Conservation (phyloP, 768 basidiomycete species). For the Gymnopilus junonius region DNA sequence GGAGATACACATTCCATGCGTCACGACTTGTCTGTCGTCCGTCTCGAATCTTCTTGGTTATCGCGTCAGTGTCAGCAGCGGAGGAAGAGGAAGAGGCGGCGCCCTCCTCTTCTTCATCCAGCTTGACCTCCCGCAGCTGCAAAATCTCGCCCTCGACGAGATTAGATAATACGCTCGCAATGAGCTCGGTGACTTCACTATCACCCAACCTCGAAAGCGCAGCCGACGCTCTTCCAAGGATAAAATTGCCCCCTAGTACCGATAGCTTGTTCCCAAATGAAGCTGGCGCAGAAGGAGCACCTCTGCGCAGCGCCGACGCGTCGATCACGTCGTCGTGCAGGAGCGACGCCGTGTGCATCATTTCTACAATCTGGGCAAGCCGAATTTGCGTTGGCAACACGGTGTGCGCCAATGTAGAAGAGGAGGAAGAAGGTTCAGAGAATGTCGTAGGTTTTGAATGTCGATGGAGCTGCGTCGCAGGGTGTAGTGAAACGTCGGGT, state of each 20-base stretch:
- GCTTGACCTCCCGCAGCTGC: constrained; percentile 69
- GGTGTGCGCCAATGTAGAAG: constrained; percentile 20
- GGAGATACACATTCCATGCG: constrained; percentile 83
- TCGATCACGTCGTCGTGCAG: constrained; percentile 97
- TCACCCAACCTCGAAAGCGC: constrained; percentile 82
- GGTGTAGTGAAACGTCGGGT: constrained; percentile 43
- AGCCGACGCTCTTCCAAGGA: constrained; percentile 84
- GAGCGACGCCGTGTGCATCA: constrained; percentile 96
- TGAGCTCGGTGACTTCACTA: constrained; percentile 85
- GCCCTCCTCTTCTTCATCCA: constrained; percentile 32
- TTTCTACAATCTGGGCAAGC: constrained; percentile 94
- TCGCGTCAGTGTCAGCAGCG: too few relatives aligned
- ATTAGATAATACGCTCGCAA: constrained; percentile 85
- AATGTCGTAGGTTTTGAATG: constrained; percentile 28
- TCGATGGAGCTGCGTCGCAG: constrained; percentile 21
- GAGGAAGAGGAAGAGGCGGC: too few relatives aligned
- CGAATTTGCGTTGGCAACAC: constrained; percentile 85
- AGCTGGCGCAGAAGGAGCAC: constrained; percentile 77
- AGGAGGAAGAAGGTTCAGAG: constrained; percentile 32
- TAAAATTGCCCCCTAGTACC: constrained; percentile 89
- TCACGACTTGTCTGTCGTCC: constrained; percentile 33
- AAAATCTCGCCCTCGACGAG: constrained; percentile 94
- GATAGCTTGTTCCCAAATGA: constrained; percentile 89
- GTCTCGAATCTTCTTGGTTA: not conserved
- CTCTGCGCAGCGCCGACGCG: constrained; percentile 75